phyloP scores from a whole-genome alignment of 2,329 filamentous ascomycete genomes.

The Coniochaeta sp. region DNA sequence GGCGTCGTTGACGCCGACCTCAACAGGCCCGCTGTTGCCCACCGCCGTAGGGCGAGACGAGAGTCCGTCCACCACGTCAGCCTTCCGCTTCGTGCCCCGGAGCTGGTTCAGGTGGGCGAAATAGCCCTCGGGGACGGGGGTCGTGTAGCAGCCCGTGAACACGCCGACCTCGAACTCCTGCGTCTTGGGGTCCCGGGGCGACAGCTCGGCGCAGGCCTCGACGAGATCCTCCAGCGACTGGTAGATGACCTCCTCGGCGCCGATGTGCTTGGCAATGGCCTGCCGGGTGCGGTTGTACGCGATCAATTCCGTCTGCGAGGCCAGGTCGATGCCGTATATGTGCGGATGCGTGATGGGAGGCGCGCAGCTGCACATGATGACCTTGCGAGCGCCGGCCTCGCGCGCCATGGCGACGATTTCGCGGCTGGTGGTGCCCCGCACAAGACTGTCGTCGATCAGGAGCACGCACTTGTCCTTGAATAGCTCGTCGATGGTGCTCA shows the following conservation, averaged over 20 bases:
- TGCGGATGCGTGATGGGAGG: slow-evolving; percentile 81
- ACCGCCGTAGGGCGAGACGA: neutral
- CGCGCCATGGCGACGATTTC: slow-evolving; percentile 77
- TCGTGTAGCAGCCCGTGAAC: slow-evolving; percentile 83
- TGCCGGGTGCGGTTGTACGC: slow-evolving; percentile 30
- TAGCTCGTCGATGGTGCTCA: slow-evolving; percentile 79
- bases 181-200: slow-evolving; percentile 44
- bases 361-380: slow-evolving; percentile 76
- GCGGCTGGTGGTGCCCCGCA: slow-evolving; percentile 41
- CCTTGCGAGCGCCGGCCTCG: slow-evolving; percentile 73
- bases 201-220: slow-evolving; percentile 67
- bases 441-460: slow-evolving; percentile 84
- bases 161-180: slow-evolving; percentile 82
- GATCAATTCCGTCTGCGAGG: slow-evolving; percentile 30
- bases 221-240: slow-evolving; percentile 66
- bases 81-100: slow-evolving; percentile 61
- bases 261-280: slow-evolving; percentile 35
- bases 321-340: slow-evolving; percentile 52
- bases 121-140: slow-evolving; percentile 70
- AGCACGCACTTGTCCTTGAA: slow-evolving; percentile 75
- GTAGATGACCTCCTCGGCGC: slow-evolving; percentile 48
- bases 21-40: slow-evolving; percentile 4
- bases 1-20: neutral
- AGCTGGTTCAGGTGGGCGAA: slow-evolving; percentile 72
- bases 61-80: neutral